Percentiles rank a stretch among this genome's conserved stretches.
Evolutionary conservation across 495 filamentous ascomycete species (phyloP).

Genomic region (Entonaema liquescens): DNA sequence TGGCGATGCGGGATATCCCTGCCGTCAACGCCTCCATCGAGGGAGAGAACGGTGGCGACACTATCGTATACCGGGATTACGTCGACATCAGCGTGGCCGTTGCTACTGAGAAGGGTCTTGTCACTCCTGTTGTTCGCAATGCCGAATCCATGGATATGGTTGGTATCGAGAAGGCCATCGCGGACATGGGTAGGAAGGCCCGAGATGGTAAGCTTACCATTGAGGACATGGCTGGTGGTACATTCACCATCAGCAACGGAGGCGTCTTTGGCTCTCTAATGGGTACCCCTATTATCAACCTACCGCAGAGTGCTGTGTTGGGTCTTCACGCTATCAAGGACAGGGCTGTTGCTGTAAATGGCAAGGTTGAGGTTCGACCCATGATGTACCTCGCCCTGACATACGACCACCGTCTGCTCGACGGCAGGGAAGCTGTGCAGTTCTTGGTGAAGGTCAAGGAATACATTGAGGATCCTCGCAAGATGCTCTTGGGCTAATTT

Average conservation of each 20-base stretch:
- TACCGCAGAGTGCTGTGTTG: conserved; percentile 93
- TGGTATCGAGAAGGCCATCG: conserved; percentile 89
- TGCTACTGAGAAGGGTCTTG: conserved; percentile 95
- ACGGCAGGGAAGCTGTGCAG: conserved; percentile 94
- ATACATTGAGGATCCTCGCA: conserved; percentile 95
- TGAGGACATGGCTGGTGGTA: conserved; percentile 98
- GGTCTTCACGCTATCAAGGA: conserved; percentile 99
- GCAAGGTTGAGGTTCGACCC: conserved; percentile 91
- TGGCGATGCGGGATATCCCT: conserved; percentile 94
- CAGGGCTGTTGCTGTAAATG: conserved; percentile 85
- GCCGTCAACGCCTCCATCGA: conserved; percentile 99
- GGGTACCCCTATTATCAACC: conserved; percentile 99
- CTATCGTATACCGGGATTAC: conserved; percentile 97
- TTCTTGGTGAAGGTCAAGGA: conserved; percentile 99
- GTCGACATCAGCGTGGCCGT: conserved; percentile 98
- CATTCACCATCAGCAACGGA: conserved; percentile 98
- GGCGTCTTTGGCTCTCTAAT: conserved; percentile 77
- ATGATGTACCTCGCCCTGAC: conserved; percentile 99
- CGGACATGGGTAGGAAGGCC: conserved; percentile 96
- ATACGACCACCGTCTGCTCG: conserved; percentile 94
- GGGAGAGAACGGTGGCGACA: conserved; percentile 92
- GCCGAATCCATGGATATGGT: conserved; percentile 87
- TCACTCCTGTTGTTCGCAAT: conserved; percentile 96
- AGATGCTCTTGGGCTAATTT: conserved; percentile 75
- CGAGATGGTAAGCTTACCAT: conserved; percentile 97